Conservation (phyloP, 495 filamentous ascomycete species). For the Penicillium psychrofluorescens region DNA sequence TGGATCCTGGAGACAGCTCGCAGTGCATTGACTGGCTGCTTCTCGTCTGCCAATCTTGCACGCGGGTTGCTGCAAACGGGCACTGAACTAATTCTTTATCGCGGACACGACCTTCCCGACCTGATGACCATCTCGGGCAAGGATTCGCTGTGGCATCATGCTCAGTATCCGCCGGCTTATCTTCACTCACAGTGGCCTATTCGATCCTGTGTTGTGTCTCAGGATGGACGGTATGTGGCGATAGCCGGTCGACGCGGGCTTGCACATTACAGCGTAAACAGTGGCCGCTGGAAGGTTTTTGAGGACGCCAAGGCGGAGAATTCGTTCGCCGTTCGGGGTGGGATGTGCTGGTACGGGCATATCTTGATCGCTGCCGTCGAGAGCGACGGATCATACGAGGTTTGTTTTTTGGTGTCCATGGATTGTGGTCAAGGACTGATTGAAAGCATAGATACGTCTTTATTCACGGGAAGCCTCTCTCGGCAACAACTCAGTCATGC, state of each 20-base stretch:
- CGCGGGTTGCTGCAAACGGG: slow-evolving; percentile 83
- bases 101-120: slow-evolving; percentile 85
- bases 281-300: slow-evolving; percentile 94
- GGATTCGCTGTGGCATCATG: slow-evolving; percentile 84
- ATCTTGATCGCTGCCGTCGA: slow-evolving; percentile 93
- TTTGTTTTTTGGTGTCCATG: slow-evolving; percentile 14
- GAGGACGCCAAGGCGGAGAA: slow-evolving; percentile 73
- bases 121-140: slow-evolving; percentile 90
- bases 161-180: slow-evolving; percentile 78
- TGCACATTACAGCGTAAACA: slow-evolving; percentile 92
- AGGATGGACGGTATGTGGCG: slow-evolving; percentile 89
- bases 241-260: slow-evolving; percentile 88
- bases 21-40: slow-evolving; percentile 84
- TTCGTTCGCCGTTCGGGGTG: slow-evolving; percentile 84
- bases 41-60: slow-evolving; percentile 80
- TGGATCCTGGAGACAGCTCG: slow-evolving; percentile 90
- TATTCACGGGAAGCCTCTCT: slow-evolving; percentile 83
- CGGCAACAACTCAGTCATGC: slow-evolving; percentile 62
- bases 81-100: slow-evolving; percentile 79
- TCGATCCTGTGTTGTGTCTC: slow-evolving; percentile 72
- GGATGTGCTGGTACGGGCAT: slow-evolving; percentile 98
- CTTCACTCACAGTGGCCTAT: slow-evolving; percentile 90
- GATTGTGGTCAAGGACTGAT: background rate
- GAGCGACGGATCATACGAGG: slow-evolving; percentile 72
- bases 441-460: slow-evolving; percentile 57